Conservation (phyloP, 2,329 filamentous ascomycete genomes). For the Aureobasidium sp. region DNA sequence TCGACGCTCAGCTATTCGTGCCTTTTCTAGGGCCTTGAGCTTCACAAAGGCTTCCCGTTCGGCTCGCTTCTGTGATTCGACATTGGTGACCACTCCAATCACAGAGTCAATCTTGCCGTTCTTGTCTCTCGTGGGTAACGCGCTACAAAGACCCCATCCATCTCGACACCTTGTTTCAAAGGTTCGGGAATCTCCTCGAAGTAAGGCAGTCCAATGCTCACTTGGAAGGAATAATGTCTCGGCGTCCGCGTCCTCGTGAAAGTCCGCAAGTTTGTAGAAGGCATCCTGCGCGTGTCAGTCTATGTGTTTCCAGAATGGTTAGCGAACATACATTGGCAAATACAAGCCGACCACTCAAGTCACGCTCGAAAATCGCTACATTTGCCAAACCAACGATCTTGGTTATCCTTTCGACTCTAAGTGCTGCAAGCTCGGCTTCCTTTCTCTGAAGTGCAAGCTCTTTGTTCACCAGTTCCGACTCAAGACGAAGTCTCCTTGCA, state of each 20-base stretch:
- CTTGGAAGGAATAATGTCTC: background rate
- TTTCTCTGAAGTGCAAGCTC: background rate
- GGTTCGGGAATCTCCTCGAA: background rate
- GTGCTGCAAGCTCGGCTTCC: conserved; percentile 13
- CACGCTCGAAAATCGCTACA: conserved; percentile 14
- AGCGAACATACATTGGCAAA: conserved; percentile 10
- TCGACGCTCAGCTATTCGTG: conserved; percentile 30
- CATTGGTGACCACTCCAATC: conserved; percentile 21
- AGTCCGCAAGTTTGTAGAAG: background rate
- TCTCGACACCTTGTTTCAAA: background rate
- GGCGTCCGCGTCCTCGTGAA: background rate
- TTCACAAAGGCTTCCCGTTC: conserved; percentile 31
- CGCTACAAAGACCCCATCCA: conserved; percentile 18
- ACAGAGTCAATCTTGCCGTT: conserved; percentile 16
- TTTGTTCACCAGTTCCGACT: background rate
- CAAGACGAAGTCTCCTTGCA: background rate
- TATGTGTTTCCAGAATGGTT: background rate
- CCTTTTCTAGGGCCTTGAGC: conserved; percentile 32
- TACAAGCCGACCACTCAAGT: conserved; percentile 6
- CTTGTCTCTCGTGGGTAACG: conserved; percentile 16
- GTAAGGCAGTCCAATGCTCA: background rate
- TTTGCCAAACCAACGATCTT: conserved; percentile 14
- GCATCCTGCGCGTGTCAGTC: background rate
- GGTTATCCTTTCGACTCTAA: conserved; percentile 6
- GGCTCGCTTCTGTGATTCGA: conserved; percentile 20